phyloP scores from a whole-genome alignment of 805 yeast genomes.

The Ogataea philodendri region DNA sequence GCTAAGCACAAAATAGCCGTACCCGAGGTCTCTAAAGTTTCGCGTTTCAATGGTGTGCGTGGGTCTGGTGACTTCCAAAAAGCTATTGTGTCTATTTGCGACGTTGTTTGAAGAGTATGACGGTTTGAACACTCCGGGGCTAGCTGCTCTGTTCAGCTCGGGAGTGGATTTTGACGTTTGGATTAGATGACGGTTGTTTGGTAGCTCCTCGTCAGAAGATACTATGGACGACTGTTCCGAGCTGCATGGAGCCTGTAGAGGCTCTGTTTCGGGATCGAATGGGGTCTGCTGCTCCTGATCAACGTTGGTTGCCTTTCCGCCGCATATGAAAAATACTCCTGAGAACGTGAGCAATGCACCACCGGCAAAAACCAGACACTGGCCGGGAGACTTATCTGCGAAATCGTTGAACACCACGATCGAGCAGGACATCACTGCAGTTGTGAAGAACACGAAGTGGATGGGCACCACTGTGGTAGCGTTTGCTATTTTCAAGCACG shows the following conservation, averaged over 20 bases:
- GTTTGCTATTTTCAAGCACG: constrained; percentile 39
- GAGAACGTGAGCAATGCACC: constrained; percentile 40
- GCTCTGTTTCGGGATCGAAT: constrained; percentile 1
- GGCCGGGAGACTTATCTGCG: constrained; percentile 25
- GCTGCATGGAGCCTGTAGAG: not conserved
- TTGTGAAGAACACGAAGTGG: constrained; percentile 47
- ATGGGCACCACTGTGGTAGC: constrained; percentile 49
- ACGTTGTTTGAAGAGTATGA: not conserved
- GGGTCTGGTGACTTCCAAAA: constrained; percentile 14
- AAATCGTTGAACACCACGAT: constrained; percentile 42
- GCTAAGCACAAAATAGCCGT: constrained; percentile 25
- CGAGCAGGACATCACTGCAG: constrained; percentile 43
- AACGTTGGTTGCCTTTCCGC: constrained; percentile 11
- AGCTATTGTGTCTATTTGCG: constrained; percentile 16
- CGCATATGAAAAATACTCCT: constrained; percentile 42
- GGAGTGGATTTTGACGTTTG: constrained; percentile 23
- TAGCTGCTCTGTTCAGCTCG: constrained; percentile 16
- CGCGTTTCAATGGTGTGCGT: constrained; percentile 7
- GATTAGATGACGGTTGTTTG: constrained; percentile 6
- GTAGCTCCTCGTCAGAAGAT: constrained; percentile 9
- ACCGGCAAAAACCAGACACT: constrained; percentile 26
- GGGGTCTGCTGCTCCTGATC: not conserved
- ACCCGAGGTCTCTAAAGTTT: constrained; percentile 15
- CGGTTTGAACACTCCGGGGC: not conserved
- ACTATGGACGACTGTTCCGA: constrained; percentile 13